Evolutionary conservation across 805 yeast species (phyloP).

Genomic region (Candida cerambycidarum): DNA sequence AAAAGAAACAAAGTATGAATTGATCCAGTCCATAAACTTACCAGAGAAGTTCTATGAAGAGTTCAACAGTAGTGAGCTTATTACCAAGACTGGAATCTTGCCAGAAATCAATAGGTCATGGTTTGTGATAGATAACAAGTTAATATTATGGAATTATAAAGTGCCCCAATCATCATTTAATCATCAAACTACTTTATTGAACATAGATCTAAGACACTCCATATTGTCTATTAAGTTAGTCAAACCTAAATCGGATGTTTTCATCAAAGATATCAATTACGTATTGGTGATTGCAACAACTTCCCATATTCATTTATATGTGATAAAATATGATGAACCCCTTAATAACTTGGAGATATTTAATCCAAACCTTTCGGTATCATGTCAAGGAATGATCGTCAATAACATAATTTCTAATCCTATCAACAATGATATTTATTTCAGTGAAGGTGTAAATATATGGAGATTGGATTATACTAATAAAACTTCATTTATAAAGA

Average conservation of each 20-base stretch:
- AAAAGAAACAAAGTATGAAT: constrained; percentile 73
- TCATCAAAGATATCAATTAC: constrained; percentile 73
- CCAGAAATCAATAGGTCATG: constrained; percentile 80
- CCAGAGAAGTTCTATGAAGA: constrained; percentile 82
- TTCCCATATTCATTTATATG: constrained; percentile 71
- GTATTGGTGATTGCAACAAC: constrained; percentile 79
- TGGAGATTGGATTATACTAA: constrained; percentile 88
- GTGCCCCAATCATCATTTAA: constrained; percentile 50
- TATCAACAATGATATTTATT: constrained; percentile 74
- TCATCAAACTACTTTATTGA: constrained; percentile 56
- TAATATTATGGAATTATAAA: constrained; percentile 82
- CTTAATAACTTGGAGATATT: constrained; percentile 61
- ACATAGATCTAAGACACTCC: constrained; percentile 77
- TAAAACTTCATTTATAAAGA: constrained; percentile 82
- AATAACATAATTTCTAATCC: constrained; percentile 59
- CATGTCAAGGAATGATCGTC: constrained; percentile 75
- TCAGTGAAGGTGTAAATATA: constrained; percentile 73
- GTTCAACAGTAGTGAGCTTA: constrained; percentile 62
- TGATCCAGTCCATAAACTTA: constrained; percentile 62
- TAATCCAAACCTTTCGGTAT: constrained; percentile 79
- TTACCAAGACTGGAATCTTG: constrained; percentile 79
- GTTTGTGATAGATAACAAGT: constrained; percentile 78
- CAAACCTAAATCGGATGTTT: constrained; percentile 79
- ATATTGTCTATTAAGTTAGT: constrained; percentile 74
- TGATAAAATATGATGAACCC: constrained; percentile 53